These are phyloP conservation scores for Patellifolia procumbens DNA, from an alignment of 179 eudicot genomes.

Conservation along the genomic window DNA sequence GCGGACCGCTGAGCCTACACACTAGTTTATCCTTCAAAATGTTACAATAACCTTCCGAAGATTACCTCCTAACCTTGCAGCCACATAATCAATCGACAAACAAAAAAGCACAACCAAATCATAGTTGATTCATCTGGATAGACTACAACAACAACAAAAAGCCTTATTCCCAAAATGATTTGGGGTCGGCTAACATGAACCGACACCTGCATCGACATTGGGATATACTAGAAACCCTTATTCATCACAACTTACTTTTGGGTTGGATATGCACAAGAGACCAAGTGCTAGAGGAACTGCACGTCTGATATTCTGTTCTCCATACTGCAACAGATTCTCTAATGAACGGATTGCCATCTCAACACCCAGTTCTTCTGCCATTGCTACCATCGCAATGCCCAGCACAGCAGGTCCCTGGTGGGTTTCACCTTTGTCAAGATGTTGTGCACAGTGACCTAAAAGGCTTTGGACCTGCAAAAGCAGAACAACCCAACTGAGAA, in stretches of 20 bases:
- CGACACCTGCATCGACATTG: too few species aligned
- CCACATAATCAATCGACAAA: background rate
- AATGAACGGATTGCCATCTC: slow-evolving; percentile 96
- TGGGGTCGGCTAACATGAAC: too few species aligned
- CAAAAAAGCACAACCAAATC: background rate
- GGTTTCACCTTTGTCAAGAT: slow-evolving; percentile 89
- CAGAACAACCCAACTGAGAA: background rate
- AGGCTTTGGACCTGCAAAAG: slow-evolving; percentile 80
- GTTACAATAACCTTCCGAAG: background rate
- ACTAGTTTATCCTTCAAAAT: too few species aligned
- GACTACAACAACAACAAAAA: too few species aligned
- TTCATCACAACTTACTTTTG: slow-evolving; percentile 54
- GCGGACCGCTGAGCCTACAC: too few species aligned
- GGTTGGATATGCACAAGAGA: slow-evolving; percentile 89
- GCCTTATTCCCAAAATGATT: too few species aligned
- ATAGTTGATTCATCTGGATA: background rate
- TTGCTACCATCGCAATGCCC: slow-evolving; percentile 96
- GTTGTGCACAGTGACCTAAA: slow-evolving; percentile 91
- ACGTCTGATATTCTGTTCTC: slow-evolving; percentile 89
- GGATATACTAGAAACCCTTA: background rate
- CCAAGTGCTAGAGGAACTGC: slow-evolving; percentile 96
- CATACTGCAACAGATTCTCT: slow-evolving; percentile 94
- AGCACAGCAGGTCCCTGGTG: slow-evolving; percentile 96
- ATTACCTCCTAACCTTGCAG: background rate
- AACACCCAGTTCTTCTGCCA: slow-evolving; percentile 92